Base-by-base conservation (phyloP, 2,329 filamentous ascomycete species). In the Aspergillus phoenicis region DNA sequence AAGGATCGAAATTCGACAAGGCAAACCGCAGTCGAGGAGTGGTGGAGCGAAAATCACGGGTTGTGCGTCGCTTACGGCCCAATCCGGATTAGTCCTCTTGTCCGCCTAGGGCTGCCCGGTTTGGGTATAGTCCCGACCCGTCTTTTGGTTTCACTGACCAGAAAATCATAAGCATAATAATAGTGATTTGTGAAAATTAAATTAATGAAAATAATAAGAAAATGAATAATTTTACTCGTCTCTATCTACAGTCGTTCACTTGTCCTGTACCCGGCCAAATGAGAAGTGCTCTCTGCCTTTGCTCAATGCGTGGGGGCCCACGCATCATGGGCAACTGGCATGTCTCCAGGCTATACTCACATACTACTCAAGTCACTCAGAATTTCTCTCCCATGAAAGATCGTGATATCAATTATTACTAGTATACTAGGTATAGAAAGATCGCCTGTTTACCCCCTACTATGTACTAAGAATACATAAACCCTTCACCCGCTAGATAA, bases 51-150 rank as follows among this genome's bases (percentile, higher is more conserved):
- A 68, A 76, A 74, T 73, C 75, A 72, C 74, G 73, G 73, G 73
- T 77, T 78, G 77, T 78, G 77, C 75, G 75, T 78, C 76, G 77
- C 77, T 79, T 78, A 79, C 68, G 60, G 57, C 64, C 70, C 38
- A 55, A 71, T 76, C 41, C 26, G 73, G 75, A 62, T 74, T 77
- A 77, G 74, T 69, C 70, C 55, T 36, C 33, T 36, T 1, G 8
- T 59, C 24, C 24, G 47, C 45, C 63, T 77, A 77, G 75, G 74
- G 75, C 73, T 75, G 59, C 48, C 56, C 47, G 43, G 20, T 55
- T 55, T 20, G 38, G 52, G 52, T 13, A 20, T 55, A 55, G 52
- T 30, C 38, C 43, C 33, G 38, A 28, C 26, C 26, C 49, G 49
- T 28, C 52, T 38, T 28, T 24, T 33, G 28, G 52, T 41, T 41